Base-by-base conservation (phyloP, 768 basidiomycete species). In the Lepiota brunneoincarnata region DNA sequence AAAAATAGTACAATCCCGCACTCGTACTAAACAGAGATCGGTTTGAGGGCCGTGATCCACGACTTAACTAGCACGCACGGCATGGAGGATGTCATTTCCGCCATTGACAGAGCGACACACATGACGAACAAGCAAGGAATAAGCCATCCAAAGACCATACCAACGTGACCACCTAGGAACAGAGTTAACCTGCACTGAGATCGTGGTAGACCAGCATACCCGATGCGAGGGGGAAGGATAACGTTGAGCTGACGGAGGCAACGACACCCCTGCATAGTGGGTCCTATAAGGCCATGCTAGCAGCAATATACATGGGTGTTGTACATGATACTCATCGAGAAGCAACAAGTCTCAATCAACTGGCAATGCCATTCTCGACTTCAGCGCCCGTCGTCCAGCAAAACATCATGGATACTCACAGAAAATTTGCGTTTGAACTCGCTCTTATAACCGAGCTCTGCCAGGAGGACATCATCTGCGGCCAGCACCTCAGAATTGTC, bases 381-480 rank as follows among this genome's bases (percentile, higher is more conserved):
- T 36, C 34, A 34, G 21, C 49, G 26, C 9, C 12, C 4, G 52
- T 35, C 23, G 2, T 44, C 21, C 38, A 45, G 23, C 15, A 54
- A 55, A 12, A 24, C 6, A 23, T 10, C 26, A 9, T 31, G 31
- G 31, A 28, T 7, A 47, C 79, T 59, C 60, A 86, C 86, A 59
- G 86, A 83, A 64, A 89, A 89, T 66, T 89, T 84, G 49, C 87
- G 82, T 62, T 74, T 84, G 69, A 89, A 88, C 67, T 87, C 85
- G 64, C 77, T 75, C 71, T 77, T 86, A 65, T 89, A 89, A 9
- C 87, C 87, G 31, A 89, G 77, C 56, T 79, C 69, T 9, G 85
- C 87, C 17, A 89, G 79, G 38, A 78, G 71, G 4, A 62, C 72
- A 64, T 88, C 73, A 60, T 89, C 86, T 42, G 60, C 55, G 9